These are phyloP conservation scores for Babesia ovis DNA, from an alignment of 169 alveolate genomes.

Conservation along the genomic window DNA sequence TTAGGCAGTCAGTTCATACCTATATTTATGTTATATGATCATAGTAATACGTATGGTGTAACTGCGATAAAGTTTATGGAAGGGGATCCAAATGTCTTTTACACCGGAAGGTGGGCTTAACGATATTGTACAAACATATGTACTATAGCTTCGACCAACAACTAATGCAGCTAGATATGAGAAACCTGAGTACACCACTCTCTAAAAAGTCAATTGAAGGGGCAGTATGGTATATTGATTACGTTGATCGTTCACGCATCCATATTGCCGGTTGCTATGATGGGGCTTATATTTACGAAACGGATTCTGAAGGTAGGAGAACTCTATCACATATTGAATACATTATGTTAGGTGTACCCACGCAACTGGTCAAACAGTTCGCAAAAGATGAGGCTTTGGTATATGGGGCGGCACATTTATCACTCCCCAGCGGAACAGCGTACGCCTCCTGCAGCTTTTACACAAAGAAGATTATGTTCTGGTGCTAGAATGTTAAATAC, in stretches of 20 bases:
- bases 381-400: slow-evolving; percentile 19
- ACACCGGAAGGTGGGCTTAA: slow-evolving; percentile 49
- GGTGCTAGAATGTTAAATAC: too few species aligned
- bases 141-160: slow-evolving; percentile 40
- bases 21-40: neutral
- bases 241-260: slow-evolving; percentile 8
- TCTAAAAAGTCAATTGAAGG: neutral
- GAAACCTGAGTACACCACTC: slow-evolving; percentile 37
- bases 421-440: neutral
- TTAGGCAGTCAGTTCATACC: neutral
- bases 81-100: slow-evolving; percentile 5
- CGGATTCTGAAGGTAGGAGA: neutral
- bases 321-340: neutral
- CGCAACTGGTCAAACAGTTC: neutral
- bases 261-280: slow-evolving; percentile 63
- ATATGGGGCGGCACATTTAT: slow-evolving; percentile 33
- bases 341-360: neutral
- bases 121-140: too few species aligned
- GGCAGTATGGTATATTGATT: slow-evolving; percentile 60
- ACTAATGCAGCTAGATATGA: slow-evolving; percentile 25
- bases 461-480: slow-evolving; percentile 21
- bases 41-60: slow-evolving; percentile 45
- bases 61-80: slow-evolving; percentile 46
- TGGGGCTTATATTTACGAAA: slow-evolving; percentile 41
- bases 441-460: slow-evolving; percentile 25